Percentiles rank a stretch among this genome's conserved stretches.
Evolutionary conservation across 108 stramenopile genomes (phyloP).

Genomic region (Stephanodiscus triporus): DNA sequence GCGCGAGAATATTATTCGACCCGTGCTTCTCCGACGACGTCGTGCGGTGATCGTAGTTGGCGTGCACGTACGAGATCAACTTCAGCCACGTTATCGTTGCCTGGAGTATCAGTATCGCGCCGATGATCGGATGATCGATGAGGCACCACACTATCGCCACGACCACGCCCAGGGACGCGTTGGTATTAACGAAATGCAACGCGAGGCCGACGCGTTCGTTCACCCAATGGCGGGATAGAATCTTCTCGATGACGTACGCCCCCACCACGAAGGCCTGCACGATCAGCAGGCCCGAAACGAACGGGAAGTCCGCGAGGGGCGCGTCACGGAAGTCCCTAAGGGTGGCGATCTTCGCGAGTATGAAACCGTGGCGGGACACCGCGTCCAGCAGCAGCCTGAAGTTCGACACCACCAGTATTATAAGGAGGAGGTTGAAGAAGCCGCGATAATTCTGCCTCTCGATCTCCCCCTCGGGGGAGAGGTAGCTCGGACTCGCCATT

Average conservation of each 20-base stretch:
- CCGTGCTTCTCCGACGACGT: constrained; percentile 31
- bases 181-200: constrained; percentile 70
- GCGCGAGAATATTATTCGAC: constrained; percentile 36
- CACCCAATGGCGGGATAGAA: constrained; percentile 45
- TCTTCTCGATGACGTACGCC: constrained; percentile 66
- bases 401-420: constrained; percentile 77
- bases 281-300: constrained; percentile 58
- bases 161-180: constrained; percentile 52
- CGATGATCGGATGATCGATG: constrained; percentile 62
- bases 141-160: constrained; percentile 70
- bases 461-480: constrained; percentile 53
- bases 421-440: constrained; percentile 77
- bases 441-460: constrained; percentile 80
- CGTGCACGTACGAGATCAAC: constrained; percentile 73
- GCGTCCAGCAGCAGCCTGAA: constrained; percentile 71
- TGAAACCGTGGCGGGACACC: constrained; percentile 67
- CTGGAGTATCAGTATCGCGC: constrained; percentile 62
- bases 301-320: constrained; percentile 59
- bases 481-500: constrained; percentile 56
- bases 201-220: constrained; percentile 57
- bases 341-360: constrained; percentile 38
- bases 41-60: constrained; percentile 77
- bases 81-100: constrained; percentile 83
- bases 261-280: constrained; percentile 58
- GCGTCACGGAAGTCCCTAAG: constrained; percentile 29